Base-by-base conservation (phyloP, 1,139 yeast species). In the Yamadazyma buinensis region DNA sequence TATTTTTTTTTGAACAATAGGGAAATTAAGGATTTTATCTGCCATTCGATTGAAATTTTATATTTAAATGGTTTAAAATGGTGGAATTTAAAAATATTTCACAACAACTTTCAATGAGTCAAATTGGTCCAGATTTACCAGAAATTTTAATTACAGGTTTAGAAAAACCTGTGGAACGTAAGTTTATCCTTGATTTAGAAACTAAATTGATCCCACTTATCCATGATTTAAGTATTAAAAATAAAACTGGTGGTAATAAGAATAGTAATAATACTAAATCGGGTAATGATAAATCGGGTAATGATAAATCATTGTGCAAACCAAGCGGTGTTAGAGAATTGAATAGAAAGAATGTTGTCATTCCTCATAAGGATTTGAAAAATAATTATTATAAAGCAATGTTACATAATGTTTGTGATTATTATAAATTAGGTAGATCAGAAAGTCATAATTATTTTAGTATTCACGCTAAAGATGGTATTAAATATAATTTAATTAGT, bases 321-420 rank as follows among this genome's bases (percentile, higher is more conserved):
- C n/a, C n/a, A n/a, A n/a, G n/a, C n/a, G 28, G 21, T 12, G 19
- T 8, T 5, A 12, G 7, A 13, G 12, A 28, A 19, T 28, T 28
- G n/a, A 12, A 14, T 10, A 12, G 30, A 5, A 23, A 28, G 19
- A 28, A 28, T 18, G 30, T 28, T 7, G 14, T 19, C 7, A 23
- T 28, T 9, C 30, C 30, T 12, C 22, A 18, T 12, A 28, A 28
- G 14, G 30, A 28, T 14, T 28, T 28, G 14, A 18, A 19, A 10
- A 83, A 83, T 53, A 78, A 86, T 2, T 83, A 79, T 52, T 80
- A 77, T 46, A 59, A 90, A 43, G 58, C 83, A 26, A 56, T 83
- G 35, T 70, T 82, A 1, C 88, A 83, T 53, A 84, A 82, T 42
- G 58, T 81, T 22, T 84, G 88, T 12, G 83, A 79, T 26, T 80